A percentile compares a stretch with the other conserved stretches of the same genome.
phyloP scores from a whole-genome alignment of 495 filamentous ascomycete genomes.

The Xylaria venustula region DNA sequence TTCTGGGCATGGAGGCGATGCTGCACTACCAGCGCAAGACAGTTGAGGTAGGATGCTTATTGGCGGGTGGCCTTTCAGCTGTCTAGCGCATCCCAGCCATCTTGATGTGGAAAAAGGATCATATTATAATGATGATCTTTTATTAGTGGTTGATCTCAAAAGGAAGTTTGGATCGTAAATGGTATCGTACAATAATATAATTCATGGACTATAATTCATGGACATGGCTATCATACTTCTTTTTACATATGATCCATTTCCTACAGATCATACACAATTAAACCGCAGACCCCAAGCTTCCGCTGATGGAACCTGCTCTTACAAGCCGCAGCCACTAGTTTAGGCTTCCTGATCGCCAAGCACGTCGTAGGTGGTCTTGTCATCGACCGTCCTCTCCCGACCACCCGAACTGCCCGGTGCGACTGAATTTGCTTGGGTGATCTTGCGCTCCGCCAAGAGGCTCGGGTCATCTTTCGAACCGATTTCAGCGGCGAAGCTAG shows the following conservation, averaged over 20 bases:
- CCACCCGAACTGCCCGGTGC: conserved; percentile 11
- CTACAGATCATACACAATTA: no score
- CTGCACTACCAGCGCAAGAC: background rate
- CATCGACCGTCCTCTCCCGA: conserved; percentile 14
- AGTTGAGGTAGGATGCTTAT: no score
- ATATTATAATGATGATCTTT: no score
- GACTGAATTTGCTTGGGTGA: conserved; percentile 1
- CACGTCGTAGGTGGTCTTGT: conserved; percentile 22
- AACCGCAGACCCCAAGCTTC: no score
- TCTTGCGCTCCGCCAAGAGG: conserved; percentile 23
- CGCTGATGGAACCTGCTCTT: no score
- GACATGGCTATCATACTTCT: no score
- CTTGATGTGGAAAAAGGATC: background rate
- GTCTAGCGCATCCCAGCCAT: no score
- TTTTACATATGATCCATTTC: no score
- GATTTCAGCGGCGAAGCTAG: conserved; percentile 32
- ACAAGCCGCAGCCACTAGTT: background rate
- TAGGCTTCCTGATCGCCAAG: conserved; percentile 19
- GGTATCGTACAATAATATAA: no score
- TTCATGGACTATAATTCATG: no score
- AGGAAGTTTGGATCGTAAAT: no score
- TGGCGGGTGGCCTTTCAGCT: background rate
- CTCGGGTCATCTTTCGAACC: conserved; percentile 39
- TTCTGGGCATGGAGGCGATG: background rate
- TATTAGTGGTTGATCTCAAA: no score